Percentiles rank a stretch among this genome's conserved stretches.
Evolutionary conservation across 345 rosid species (phyloP).

Genomic region (Isatis tinctoria): DNA sequence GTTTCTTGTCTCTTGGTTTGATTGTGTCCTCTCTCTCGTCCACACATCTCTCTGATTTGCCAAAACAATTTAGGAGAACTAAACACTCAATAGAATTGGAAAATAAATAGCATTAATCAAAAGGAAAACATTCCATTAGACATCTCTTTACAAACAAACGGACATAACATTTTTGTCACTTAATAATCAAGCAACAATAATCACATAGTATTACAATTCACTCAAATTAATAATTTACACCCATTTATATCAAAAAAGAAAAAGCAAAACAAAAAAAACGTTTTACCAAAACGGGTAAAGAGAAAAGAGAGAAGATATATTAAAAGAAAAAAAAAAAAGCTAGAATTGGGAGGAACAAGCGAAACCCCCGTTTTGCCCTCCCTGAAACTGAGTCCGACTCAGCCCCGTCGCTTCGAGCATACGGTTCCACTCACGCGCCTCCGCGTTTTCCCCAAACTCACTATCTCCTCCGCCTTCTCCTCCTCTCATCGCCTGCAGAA

Average conservation of each 20-base stretch:
- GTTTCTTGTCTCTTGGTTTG: not conserved
- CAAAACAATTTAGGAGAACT: too few relatives aligned
- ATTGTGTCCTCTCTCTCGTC: slow-evolving; percentile 1
- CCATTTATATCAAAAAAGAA: slow-evolving; percentile 8
- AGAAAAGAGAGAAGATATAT: not conserved
- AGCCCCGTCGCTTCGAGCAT: slow-evolving; percentile 52
- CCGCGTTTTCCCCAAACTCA: slow-evolving; percentile 35
- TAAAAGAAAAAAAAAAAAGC: not conserved
- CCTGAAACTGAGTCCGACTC: slow-evolving; percentile 41
- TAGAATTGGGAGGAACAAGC: slow-evolving; percentile 50
- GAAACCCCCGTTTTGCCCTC: slow-evolving; percentile 30
- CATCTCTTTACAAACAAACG: not conserved
- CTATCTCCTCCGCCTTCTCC: slow-evolving; percentile 36
- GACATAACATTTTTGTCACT: not conserved
- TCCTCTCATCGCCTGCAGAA: slow-evolving; percentile 51
- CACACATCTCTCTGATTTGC: not conserved
- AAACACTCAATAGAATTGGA: too few relatives aligned
- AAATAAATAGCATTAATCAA: too few relatives aligned
- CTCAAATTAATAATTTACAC: slow-evolving; percentile 27
- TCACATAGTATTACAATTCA: slow-evolving; percentile 25
- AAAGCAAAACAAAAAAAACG: not conserved
- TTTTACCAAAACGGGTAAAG: slow-evolving; percentile 13
- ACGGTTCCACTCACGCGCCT: slow-evolving; percentile 55
- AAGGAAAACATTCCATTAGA: too few relatives aligned
- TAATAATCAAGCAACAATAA: not conserved